Evolutionary conservation across 768 basidiomycete species (phyloP).

Genomic region (Tylopilus felleus): DNA sequence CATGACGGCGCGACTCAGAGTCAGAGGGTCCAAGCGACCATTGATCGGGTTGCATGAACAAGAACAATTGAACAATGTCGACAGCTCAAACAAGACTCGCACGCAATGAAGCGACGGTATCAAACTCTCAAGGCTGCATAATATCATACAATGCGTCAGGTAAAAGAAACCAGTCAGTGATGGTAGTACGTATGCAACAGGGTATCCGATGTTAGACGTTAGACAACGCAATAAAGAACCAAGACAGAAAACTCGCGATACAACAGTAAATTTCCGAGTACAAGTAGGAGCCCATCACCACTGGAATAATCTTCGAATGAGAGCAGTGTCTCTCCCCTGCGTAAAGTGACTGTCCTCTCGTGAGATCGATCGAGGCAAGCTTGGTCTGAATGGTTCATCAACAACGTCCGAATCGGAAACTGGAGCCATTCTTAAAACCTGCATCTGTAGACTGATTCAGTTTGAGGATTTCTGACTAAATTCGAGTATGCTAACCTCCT

Average conservation of each 20-base stretch:
- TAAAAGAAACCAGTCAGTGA: conserved; percentile 27
- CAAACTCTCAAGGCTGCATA: conserved; percentile 9
- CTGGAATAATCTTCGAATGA: conserved; percentile 52
- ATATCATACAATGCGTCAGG: conserved; percentile 28
- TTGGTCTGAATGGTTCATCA: conserved; percentile 39
- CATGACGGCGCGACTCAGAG: background rate
- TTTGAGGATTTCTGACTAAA: background rate
- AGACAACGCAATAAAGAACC: conserved; percentile 28
- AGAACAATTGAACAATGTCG: conserved; percentile 12
- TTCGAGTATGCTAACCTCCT: conserved; percentile 47
- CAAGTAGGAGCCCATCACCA: conserved; percentile 29
- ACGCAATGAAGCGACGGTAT: background rate
- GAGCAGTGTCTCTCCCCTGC: conserved; percentile 40
- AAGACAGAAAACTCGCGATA: conserved; percentile 27
- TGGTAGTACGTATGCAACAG: conserved; percentile 37
- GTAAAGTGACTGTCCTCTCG: conserved; percentile 31
- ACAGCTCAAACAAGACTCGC: background rate
- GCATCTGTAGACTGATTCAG: conserved; percentile 45
- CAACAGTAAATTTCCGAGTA: conserved; percentile 24
- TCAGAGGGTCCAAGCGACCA: no score
- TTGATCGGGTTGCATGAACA: background rate
- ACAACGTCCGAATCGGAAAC: conserved; percentile 41
- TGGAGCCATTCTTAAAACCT: conserved; percentile 58
- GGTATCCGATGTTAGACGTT: conserved; percentile 32
- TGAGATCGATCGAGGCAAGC: conserved; percentile 29